Percentiles rank a stretch among this genome's conserved stretches.
Evolutionary conservation across 177 flowering plant species (phyloP).

Genomic region (Vitis hybrid): DNA sequence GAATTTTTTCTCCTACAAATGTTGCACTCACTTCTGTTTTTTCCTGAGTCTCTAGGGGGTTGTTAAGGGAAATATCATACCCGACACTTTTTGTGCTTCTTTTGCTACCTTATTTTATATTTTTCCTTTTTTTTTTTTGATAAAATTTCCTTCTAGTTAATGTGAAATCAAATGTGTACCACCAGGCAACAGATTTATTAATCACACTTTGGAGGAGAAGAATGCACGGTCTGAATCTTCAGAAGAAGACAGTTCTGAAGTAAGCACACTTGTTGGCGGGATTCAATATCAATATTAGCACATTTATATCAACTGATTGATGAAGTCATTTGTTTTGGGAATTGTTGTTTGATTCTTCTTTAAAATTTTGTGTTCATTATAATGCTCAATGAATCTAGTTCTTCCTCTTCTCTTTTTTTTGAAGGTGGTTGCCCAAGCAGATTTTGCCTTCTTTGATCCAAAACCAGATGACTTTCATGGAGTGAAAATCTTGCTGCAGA

Average conservation of each 20-base stretch:
- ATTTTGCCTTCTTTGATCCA: slow-evolving; percentile 90
- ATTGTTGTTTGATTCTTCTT: not conserved
- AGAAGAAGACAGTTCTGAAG: slow-evolving; percentile 53
- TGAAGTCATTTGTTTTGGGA: not conserved
- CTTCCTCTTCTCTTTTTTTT: slow-evolving; percentile 6
- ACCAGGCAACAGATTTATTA: slow-evolving; percentile 29
- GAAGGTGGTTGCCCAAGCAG: slow-evolving; percentile 79
- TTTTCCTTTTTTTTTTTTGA: too few relatives aligned
- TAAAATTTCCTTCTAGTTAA: too few relatives aligned
- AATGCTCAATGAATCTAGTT: too few relatives aligned
- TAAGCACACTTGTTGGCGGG: slow-evolving; percentile 19
- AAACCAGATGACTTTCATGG: slow-evolving; percentile 86
- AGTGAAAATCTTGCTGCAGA: slow-evolving; percentile 74
- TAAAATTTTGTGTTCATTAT: not conserved
- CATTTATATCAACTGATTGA: not conserved
- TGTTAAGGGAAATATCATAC: too few relatives aligned
- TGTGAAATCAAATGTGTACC: not conserved
- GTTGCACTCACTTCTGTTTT: too few relatives aligned
- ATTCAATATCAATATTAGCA: not conserved
- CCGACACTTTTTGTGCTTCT: too few relatives aligned
- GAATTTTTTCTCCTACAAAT: too few relatives aligned
- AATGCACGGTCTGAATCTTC: slow-evolving; percentile 41
- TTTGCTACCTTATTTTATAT: too few relatives aligned
- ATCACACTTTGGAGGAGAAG: slow-evolving; percentile 22
- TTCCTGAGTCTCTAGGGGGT: too few relatives aligned